These are phyloP conservation scores for Gloeostereum incarnatum DNA, from an alignment of 768 basidiomycete genomes.

Conservation along the genomic window DNA sequence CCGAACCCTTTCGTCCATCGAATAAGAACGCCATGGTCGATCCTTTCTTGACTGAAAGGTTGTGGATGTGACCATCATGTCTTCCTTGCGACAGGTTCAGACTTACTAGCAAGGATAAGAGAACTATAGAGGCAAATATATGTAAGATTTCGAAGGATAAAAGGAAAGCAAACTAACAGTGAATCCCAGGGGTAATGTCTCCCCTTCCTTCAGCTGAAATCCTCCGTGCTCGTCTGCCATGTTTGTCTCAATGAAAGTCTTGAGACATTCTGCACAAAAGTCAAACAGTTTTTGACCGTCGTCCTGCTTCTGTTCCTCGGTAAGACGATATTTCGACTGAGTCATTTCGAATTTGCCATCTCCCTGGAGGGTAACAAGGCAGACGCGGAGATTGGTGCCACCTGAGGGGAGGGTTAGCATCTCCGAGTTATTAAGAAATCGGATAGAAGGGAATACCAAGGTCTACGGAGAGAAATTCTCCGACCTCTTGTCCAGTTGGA, in stretches of 20 bases:
- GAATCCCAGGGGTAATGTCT: constrained; percentile 78
- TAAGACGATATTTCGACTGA: constrained; percentile 93
- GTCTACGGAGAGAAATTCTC: constrained; percentile 86
- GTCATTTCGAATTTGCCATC: constrained; percentile 96
- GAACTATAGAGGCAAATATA: constrained; percentile 42
- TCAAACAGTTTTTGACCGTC: constrained; percentile 96
- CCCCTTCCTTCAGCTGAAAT: constrained; percentile 38
- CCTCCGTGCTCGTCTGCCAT: constrained; percentile 39
- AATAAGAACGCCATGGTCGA: constrained; percentile 90
- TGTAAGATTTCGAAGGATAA: too few relatives aligned
- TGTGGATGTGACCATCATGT: neutral
- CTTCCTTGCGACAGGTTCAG: too few relatives aligned
- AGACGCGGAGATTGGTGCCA: constrained; percentile 97
- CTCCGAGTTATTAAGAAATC: neutral
- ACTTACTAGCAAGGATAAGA: constrained; percentile 91
- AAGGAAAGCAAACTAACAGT: constrained; percentile 54
- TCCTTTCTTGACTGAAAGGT: constrained; percentile 70
- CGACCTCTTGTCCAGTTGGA: constrained; percentile 84
- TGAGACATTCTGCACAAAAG: constrained; percentile 92
- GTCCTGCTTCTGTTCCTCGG: constrained; percentile 96
- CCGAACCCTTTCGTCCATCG: constrained; percentile 99
- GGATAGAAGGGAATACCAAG: constrained; percentile 42
- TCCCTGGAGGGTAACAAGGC: constrained; percentile 87
- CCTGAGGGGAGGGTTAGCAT: constrained; percentile 29
- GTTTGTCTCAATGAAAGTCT: constrained; percentile 79